A percentile compares a stretch with the other conserved stretches of the same genome.
Conservation (phyloP, 306 rosid genomes). For the Acacia crassicarpa region DNA sequence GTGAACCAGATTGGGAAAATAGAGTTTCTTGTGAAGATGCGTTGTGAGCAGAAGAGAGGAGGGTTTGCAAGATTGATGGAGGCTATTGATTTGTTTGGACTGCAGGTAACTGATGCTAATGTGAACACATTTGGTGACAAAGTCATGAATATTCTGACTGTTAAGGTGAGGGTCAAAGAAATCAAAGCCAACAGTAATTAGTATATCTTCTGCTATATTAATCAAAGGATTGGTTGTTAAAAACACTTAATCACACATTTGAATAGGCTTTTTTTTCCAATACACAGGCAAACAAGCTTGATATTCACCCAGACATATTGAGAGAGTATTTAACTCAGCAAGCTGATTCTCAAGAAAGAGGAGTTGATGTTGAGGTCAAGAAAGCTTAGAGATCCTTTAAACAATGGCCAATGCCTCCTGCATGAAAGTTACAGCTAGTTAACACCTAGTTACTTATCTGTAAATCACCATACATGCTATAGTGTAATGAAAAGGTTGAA, state of each 20-base stretch:
- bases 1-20: constrained; percentile 55
- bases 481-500: neutral
- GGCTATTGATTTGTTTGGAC: constrained; percentile 62
- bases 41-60: constrained; percentile 48
- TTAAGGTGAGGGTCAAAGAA: constrained; percentile 57
- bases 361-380: constrained; percentile 16
- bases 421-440: constrained; percentile 15
- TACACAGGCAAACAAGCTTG: constrained; percentile 7
- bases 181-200: neutral
- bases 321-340: neutral
- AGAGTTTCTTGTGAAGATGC: constrained; percentile 53
- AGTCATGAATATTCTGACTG: constrained; percentile 52
- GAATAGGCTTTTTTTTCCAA: neutral
- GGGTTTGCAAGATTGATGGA: constrained; percentile 67
- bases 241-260: neutral
- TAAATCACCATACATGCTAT: neutral
- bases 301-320: neutral
- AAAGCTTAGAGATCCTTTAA: constrained; percentile 5
- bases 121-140: constrained; percentile 49
- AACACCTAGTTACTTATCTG: neutral
- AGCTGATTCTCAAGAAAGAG: constrained; percentile 1
- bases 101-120: constrained; percentile 61
- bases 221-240: neutral
- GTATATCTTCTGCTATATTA: neutral
- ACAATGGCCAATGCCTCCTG: neutral